Evolutionary conservation across 2,329 filamentous ascomycete genomes (phyloP), one percentile per base, ranked within the genome.

Genomic region (Elsinoe necatrix): DNA sequence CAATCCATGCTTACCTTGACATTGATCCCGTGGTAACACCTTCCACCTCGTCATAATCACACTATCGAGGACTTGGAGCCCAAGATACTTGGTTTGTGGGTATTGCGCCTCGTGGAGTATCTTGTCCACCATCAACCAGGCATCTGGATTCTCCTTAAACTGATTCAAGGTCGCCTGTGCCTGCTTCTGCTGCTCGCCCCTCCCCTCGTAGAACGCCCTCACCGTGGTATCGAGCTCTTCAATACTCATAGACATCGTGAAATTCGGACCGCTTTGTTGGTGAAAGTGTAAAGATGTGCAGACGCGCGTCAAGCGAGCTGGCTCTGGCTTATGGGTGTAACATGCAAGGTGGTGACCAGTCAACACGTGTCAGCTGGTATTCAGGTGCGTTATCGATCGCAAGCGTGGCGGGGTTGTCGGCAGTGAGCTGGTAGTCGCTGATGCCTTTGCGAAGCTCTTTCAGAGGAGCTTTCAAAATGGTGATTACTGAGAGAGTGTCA

Each of bases 11-110:
- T 58, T 72, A 87, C 89, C 90, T 80, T 93, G 85, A 73, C 93
- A 96, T 75, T 98, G 93, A 63, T 97, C 92, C 68, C 90, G 84
- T 55, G 93, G 93, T 61, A 98, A 77, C 59, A 97, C 90, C 77
- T 96, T 98, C 95, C 93, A 98, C 77, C 93, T 85, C 64, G 93
- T 98, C 84, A 92, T 89, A 71, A 98, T 97, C 63, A 98, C 92
- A 82, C 89, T 90, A 76, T 98, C 93, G 62, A 98, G 83, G 63
- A 98, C 91, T 75, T 98, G 93, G 63, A 98, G 79, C 55, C 91
- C 93, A 67, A 98, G 80, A 72, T 95, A 98, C 78, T 98, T 98
- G 60, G 93, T 98, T 74, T 97, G 90, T 56, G 89, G 84, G 71
- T 96, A 95, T 71, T 86, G 86, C 62, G 93, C 88, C 72, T 95